A percentile compares a stretch with the other conserved stretches of the same genome.
Evolutionary conservation across 2,329 filamentous ascomycete species (phyloP).

Genomic region (Aspergillus calidoustus): DNA sequence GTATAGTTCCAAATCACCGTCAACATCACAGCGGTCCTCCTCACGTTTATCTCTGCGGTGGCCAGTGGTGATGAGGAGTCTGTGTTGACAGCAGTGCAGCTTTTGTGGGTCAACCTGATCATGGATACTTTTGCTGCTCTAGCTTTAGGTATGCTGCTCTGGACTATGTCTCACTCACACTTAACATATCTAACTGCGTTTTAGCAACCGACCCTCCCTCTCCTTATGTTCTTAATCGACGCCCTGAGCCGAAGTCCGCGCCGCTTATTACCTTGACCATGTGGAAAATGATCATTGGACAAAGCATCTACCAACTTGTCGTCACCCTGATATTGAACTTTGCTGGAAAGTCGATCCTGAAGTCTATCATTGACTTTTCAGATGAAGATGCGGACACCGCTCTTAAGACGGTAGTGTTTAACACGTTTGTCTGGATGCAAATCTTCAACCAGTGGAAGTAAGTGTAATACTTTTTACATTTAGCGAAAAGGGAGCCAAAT

Average conservation of each 20-base stretch:
- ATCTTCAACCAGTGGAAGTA: constrained; percentile 56
- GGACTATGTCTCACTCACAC: not conserved
- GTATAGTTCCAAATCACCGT: constrained; percentile 54
- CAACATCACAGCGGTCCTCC: constrained; percentile 69
- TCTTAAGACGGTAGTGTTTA: constrained; percentile 48
- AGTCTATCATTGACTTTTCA: constrained; percentile 29
- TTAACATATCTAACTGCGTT: not conserved
- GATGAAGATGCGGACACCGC: constrained; percentile 26
- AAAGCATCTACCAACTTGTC: constrained; percentile 48
- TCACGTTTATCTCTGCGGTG: constrained; percentile 68
- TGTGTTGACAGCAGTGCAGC: constrained; percentile 68
- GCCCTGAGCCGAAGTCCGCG: constrained; percentile 52
- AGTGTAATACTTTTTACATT: constrained; percentile 5
- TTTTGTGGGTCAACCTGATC: constrained; percentile 72
- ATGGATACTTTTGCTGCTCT: constrained; percentile 72
- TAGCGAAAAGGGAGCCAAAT: not conserved
- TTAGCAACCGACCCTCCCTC: constrained; percentile 66
- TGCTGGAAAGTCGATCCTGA: constrained; percentile 40
- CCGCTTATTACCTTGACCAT: constrained; percentile 52
- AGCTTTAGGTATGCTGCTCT: constrained; percentile 49
- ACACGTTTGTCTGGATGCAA: constrained; percentile 54
- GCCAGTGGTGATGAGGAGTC: constrained; percentile 59
- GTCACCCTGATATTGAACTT: constrained; percentile 54
- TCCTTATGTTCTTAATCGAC: constrained; percentile 60
- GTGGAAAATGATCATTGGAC: constrained; percentile 54